Base-by-base conservation (phyloP, 441 rosid species). In the Adansonia gregorii region DNA sequence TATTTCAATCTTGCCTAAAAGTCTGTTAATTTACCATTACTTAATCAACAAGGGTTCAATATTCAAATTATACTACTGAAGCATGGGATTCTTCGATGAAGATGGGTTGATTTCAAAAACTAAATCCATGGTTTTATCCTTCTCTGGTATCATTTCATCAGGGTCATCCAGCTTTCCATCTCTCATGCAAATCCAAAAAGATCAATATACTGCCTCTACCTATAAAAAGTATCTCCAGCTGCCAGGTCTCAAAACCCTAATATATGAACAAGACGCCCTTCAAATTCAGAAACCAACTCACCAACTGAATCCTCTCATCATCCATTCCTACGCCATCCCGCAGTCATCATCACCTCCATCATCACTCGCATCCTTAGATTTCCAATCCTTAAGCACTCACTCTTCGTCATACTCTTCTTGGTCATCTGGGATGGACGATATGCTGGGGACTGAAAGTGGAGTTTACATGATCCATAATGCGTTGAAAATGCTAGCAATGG, bases 361-460 rank as follows among this genome's bases (percentile, higher is more conserved):
- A 35, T 0, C 45, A 10, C 31, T 17, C 17, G 22, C 22, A 0
- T 31, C 60, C 9, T 8, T 74, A 24, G 39, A 43, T 2, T 71
- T 43, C 1, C 3, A 51, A 0, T 48, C 82, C 45, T 39, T 68
- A 51, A 14, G 48, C 22, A 63, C 78, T 35, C 48, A n/a, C 24
- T 78, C 78, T 70, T 78, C 79, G 1, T 60, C 61, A 0, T 15
- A 12, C 67, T 72, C 76, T 17, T 76, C 84, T 2, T 71, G 67
- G 24, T 79, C 82, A 0, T 75, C 80, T 1, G 75, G 41, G 22
- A n/a, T 76, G 45, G 88, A 82, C 8, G 88, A 87, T 39, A 35
- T 83, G 73, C 76, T 87, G n/a, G 86, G 86, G 39, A 52, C 88
- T 2, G 88, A 85, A 51, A 85, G 82, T 56, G 86, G 88, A 2